Conservation (phyloP, 192 early-diverging fungal species). For the Backusella tarrabulga region DNA sequence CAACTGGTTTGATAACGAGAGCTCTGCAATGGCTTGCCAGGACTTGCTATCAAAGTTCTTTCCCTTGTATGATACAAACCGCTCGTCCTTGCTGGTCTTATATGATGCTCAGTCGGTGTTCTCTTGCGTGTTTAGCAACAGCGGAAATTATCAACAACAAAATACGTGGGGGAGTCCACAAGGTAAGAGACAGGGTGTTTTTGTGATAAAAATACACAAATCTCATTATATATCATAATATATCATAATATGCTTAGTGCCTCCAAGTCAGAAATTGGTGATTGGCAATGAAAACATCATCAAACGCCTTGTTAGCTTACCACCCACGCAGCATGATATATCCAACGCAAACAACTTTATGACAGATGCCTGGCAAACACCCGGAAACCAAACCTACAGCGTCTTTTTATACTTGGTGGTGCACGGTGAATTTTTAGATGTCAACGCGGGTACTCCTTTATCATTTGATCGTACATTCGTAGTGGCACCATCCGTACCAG, state of each 20-base stretch:
- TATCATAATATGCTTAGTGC: background rate
- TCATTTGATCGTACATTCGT: slow-evolving; percentile 50
- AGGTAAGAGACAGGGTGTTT: background rate
- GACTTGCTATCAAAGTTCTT: slow-evolving; percentile 47
- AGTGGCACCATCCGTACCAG: slow-evolving; percentile 40
- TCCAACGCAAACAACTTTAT: slow-evolving; percentile 35
- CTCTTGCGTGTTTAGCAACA: slow-evolving; percentile 26
- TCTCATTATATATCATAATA: background rate
- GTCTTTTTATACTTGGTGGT: slow-evolving; percentile 22
- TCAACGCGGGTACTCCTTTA: slow-evolving; percentile 12
- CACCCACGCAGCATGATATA: slow-evolving; percentile 43
- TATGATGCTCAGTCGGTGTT: slow-evolving; percentile 43
- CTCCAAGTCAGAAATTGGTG: background rate
- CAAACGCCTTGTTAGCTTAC: slow-evolving; percentile 24
- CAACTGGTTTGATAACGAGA: slow-evolving; percentile 44
- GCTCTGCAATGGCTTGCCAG: slow-evolving; percentile 28
- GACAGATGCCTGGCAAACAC: slow-evolving; percentile 53
- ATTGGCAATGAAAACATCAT: slow-evolving; percentile 23
- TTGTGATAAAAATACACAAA: background rate
- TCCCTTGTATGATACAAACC: slow-evolving; percentile 40
- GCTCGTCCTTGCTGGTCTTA: slow-evolving; percentile 30
- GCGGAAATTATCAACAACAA: slow-evolving; percentile 6
- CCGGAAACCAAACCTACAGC: slow-evolving; percentile 19
- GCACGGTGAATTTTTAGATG: slow-evolving; percentile 33
- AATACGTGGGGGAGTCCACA: slow-evolving; percentile 13